Evolutionary conservation across 805 yeast species (phyloP).

Genomic region (Candida schatavii): DNA sequence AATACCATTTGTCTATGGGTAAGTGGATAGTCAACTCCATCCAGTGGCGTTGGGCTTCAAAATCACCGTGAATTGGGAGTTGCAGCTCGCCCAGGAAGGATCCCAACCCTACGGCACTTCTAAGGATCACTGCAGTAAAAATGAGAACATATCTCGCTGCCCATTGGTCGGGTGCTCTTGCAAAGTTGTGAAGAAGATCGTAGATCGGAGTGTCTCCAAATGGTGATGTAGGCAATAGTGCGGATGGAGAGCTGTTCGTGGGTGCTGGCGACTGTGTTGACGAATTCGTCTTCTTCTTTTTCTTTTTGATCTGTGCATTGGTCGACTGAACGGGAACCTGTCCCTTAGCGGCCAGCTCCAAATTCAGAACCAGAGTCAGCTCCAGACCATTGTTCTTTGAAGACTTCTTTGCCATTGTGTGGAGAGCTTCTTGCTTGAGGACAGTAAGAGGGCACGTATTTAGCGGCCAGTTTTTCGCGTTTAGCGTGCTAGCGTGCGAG

Average conservation of each 20-base stretch:
- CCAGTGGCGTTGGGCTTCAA: constrained; percentile 99
- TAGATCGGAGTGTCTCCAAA: constrained; percentile 57
- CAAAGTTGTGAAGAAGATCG: constrained; percentile 75
- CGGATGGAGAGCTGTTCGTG: too few species aligned
- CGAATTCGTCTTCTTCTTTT: constrained; percentile 1
- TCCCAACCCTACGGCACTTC: constrained; percentile 88
- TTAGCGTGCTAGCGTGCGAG: too few species aligned
- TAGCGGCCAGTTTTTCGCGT: too few species aligned
- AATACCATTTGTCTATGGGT: constrained; percentile 81
- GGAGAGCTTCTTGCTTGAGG: too few species aligned
- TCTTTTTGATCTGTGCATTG: background rate
- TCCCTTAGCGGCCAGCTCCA: too few species aligned
- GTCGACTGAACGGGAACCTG: background rate
- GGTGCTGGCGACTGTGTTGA: too few species aligned
- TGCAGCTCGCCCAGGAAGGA: constrained; percentile 70
- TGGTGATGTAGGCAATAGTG: constrained; percentile 3
- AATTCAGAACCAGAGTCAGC: too few species aligned
- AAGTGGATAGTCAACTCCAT: constrained; percentile 81
- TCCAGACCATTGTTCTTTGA: too few species aligned
- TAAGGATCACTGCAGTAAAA: constrained; percentile 67
- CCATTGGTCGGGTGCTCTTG: constrained; percentile 86
- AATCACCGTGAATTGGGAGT: constrained; percentile 90
- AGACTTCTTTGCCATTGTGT: too few species aligned
- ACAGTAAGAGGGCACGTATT: too few species aligned
- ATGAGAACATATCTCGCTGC: constrained; percentile 76